phyloP scores from a whole-genome alignment of 306 rosid genomes.

The Senna siamea region DNA sequence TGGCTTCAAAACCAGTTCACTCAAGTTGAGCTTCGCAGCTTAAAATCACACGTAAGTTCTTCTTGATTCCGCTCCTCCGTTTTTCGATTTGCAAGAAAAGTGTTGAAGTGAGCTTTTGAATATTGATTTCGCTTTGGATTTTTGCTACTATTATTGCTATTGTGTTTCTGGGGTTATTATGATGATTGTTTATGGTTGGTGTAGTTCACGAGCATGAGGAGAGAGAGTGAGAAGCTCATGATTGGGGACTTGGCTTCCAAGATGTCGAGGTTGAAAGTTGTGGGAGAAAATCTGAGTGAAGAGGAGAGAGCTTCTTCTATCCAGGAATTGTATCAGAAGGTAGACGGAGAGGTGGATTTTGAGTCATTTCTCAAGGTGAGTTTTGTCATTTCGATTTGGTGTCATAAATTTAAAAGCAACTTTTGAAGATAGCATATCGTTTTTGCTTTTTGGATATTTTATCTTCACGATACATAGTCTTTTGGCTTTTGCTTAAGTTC shows the following conservation, averaged over 20 bases:
- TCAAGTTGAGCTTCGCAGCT: conserved; percentile 91
- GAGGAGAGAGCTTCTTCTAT: conserved; percentile 85
- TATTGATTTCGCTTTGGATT: conserved; percentile 12
- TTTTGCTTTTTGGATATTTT: conserved; percentile 23
- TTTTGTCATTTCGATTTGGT: conserved; percentile 28
- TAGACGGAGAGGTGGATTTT: conserved; percentile 83
- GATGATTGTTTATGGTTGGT: conserved; percentile 27
- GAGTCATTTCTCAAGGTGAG: conserved; percentile 89
- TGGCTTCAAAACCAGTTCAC: conserved; percentile 97
- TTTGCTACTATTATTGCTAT: too few relatives aligned
- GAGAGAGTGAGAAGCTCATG: conserved; percentile 75
- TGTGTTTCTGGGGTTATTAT: too few relatives aligned
- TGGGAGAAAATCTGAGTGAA: conserved; percentile 87
- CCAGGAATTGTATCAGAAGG: conserved; percentile 65
- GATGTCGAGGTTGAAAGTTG: conserved; percentile 83
- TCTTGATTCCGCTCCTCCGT: not conserved
- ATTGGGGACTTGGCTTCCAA: conserved; percentile 81
- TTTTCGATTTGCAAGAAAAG: not conserved
- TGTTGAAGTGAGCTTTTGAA: not conserved
- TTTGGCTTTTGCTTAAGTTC: not conserved
- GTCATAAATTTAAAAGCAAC: conserved; percentile 25
- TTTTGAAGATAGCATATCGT: conserved; percentile 24
- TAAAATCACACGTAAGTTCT: conserved; percentile 74
- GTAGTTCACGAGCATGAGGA: conserved; percentile 87
- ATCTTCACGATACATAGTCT: conserved; percentile 18